Evolutionary conservation across 805 yeast species (phyloP), one percentile per base, ranked within the genome.

Genomic region (Metschnikowia hibisci): DNA sequence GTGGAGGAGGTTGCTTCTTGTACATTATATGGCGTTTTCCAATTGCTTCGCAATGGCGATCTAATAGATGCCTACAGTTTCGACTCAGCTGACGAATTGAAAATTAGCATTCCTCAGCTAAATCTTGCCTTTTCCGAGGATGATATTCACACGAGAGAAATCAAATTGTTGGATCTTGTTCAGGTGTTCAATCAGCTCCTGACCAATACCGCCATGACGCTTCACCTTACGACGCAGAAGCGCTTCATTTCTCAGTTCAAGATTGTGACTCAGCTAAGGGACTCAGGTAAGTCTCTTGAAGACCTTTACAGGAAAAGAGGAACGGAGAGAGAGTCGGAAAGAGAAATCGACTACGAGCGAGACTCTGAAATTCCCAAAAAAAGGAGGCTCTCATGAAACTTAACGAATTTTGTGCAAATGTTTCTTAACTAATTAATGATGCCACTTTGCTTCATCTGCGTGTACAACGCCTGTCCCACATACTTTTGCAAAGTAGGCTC

Each of bases 401-500:
- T 14, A 10, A 20, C 7, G 23, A 4, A 20, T 20, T 20, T 20
- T 8, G 23, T 20, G 23, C 5, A 6, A 6, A 3, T 20, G 23
- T 20, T 20, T 20, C 23, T 20, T 6, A 20, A 20, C 6, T 44
- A 44, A 41, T 30, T 45, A 13, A 58, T 46, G 6, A 60, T 36
- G 0, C 83, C 85, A 33, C 72, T 65, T 31, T 73, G 77, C 45
- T 66, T 64, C 52, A 88, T 62, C 49, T 77, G 76, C 6, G 68
- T 67, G 50, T 73, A 77, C 14, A 86, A 63, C 2, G 77, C 83
- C 2, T 65, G 63, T 41, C 84, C 95, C 22, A 90, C 75, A 55
- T 82, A 87, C 51, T 80, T 80, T 38, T 74, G 71, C 37, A 90
- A 57, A 2, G 73, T 71, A 11, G 61, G 60, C 47, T 84, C 95